Percentiles rank a stretch among this genome's conserved stretches.
phyloP scores from a whole-genome alignment of 176 grass and related monocot species.

The Raddia distichophylla region DNA sequence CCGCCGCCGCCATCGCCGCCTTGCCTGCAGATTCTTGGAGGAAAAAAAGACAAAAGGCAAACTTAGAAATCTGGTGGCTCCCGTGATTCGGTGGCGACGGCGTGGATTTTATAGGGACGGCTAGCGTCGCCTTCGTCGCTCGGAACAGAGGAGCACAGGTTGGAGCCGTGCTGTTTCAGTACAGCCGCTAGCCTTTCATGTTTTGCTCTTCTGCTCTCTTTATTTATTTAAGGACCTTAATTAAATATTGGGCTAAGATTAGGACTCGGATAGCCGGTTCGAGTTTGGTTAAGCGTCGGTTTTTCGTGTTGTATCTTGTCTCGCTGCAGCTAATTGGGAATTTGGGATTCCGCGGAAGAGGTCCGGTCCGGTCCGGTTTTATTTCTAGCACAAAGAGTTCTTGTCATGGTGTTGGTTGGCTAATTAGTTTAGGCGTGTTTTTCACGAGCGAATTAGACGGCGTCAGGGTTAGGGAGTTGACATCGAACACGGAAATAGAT shows the following conservation, averaged over 20 bases:
- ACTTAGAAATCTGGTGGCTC: conserved; percentile 3
- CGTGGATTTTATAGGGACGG: conserved; percentile 39
- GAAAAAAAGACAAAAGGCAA: conserved; percentile 24
- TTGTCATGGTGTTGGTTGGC: neutral
- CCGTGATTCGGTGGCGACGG: conserved; percentile 36
- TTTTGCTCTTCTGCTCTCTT: neutral
- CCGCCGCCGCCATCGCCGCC: conserved; percentile 34
- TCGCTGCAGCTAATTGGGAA: neutral
- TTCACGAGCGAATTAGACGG: neutral
- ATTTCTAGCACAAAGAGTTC: neutral
- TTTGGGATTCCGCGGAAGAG: neutral
- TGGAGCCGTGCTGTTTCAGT: conserved; percentile 40
- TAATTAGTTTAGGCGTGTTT: neutral
- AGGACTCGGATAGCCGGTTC: neutral
- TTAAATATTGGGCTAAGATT: too few relatives aligned
- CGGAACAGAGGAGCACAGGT: conserved; percentile 35
- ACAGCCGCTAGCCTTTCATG: neutral
- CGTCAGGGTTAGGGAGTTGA: neutral
- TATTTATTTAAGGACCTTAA: too few relatives aligned
- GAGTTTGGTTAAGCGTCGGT: neutral
- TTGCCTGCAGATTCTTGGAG: neutral
- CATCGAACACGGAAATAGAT: neutral
- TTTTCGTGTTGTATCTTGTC: neutral
- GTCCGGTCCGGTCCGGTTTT: neutral
- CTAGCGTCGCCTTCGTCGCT: conserved; percentile 35